Percentiles rank a stretch among this genome's conserved stretches.
phyloP scores from a whole-genome alignment of 2,329 filamentous ascomycete genomes.

The Venturia carpophila region DNA sequence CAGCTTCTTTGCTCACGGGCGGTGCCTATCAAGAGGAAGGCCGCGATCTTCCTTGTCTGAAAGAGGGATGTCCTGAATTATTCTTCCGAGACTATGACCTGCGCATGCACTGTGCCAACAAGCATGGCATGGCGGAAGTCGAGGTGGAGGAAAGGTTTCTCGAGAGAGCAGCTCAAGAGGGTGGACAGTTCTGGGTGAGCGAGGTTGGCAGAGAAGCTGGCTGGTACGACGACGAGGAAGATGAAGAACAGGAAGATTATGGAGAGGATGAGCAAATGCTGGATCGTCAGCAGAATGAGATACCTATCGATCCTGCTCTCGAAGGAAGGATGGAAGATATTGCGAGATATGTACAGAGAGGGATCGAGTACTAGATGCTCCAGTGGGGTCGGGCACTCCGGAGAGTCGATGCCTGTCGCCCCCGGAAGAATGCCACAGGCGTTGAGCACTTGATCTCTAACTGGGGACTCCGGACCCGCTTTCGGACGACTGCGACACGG shows the following conservation, averaged over 20 bases:
- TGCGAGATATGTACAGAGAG: background rate
- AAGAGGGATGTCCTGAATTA: constrained; percentile 43
- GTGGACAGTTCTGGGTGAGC: constrained; percentile 41
- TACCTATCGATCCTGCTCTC: constrained; percentile 6
- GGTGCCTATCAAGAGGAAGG: constrained; percentile 9
- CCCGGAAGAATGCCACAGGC: background rate
- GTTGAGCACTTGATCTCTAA: background rate
- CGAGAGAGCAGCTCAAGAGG: constrained; percentile 34
- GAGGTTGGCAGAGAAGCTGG: constrained; percentile 23
- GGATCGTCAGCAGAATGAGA: background rate
- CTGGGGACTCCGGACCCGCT: background rate
- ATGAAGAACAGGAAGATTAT: background rate
- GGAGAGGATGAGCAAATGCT: constrained; percentile 3
- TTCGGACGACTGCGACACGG: background rate
- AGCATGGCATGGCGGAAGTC: constrained; percentile 35
- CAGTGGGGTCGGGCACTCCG: background rate
- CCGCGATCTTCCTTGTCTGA: constrained; percentile 36
- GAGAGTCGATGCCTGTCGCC: background rate
- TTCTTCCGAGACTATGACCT: constrained; percentile 53
- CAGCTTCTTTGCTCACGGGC: constrained; percentile 14
- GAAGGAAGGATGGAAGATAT: background rate
- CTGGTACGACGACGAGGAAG: constrained; percentile 20
- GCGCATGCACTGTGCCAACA: constrained; percentile 45
- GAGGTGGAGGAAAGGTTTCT: constrained; percentile 30
- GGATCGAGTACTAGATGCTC: background rate